Percentiles rank a stretch among this genome's conserved stretches.
Evolutionary conservation across 352 stramenopile species (phyloP).

Genomic region (Halophytophthora polymorphica): DNA sequence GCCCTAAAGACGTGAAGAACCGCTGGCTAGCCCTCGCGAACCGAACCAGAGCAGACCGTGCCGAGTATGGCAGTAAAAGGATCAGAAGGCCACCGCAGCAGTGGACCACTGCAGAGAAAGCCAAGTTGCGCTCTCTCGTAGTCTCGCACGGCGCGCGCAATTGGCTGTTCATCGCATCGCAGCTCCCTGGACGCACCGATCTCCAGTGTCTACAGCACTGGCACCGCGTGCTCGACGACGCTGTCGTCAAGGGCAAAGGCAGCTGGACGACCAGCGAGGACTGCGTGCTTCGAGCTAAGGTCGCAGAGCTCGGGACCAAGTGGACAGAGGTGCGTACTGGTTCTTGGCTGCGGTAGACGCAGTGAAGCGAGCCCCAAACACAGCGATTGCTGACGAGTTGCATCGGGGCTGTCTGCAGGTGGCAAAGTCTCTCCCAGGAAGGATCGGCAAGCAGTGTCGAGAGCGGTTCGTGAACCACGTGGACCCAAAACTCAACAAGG

Average conservation of each 20-base stretch:
- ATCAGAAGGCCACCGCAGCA: slow-evolving; percentile 14
- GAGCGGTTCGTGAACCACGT: slow-evolving; percentile 70
- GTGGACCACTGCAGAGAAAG: slow-evolving; percentile 24
- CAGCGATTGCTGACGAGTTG: slow-evolving; percentile 1
- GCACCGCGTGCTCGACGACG: slow-evolving; percentile 49
- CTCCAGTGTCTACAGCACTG: slow-evolving; percentile 80
- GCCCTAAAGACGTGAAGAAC: slow-evolving; percentile 60
- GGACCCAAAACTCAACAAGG: slow-evolving; percentile 41
- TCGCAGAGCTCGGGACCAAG: slow-evolving; percentile 39
- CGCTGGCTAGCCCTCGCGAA: slow-evolving; percentile 29
- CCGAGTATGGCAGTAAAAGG: background rate
- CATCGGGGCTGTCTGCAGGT: slow-evolving; percentile 32
- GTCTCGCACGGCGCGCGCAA: slow-evolving; percentile 45
- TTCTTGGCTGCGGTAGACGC: background rate
- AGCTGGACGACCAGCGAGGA: slow-evolving; percentile 58
- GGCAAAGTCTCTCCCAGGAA: slow-evolving; percentile 44
- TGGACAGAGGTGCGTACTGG: slow-evolving; percentile 51
- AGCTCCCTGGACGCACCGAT: slow-evolving; percentile 62
- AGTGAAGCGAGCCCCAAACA: background rate
- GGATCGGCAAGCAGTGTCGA: slow-evolving; percentile 67
- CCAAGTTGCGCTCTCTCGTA: slow-evolving; percentile 37
- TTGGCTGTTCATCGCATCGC: slow-evolving; percentile 76
- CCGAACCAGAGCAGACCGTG: slow-evolving; percentile 2
- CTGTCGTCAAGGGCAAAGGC: slow-evolving; percentile 55
- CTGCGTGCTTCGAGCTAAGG: slow-evolving; percentile 33